Evolutionary conservation across 176 grass and related monocot genomes (phyloP), one percentile per base, ranked within the genome.

Genomic region (Thinopyrum elongatum): DNA sequence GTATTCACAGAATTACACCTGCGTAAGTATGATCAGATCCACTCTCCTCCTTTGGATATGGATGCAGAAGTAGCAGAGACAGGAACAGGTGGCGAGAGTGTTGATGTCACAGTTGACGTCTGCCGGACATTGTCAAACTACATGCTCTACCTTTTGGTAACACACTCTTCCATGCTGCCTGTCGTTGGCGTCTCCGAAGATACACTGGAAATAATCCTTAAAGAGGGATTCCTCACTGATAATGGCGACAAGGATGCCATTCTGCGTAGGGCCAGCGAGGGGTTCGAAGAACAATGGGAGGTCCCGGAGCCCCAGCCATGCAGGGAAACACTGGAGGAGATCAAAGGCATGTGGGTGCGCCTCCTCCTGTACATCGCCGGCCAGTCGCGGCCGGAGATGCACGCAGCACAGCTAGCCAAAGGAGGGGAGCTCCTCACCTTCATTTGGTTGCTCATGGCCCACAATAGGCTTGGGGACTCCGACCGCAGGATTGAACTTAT

Each of bases 391-490:
- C n/a, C n/a, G n/a, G n/a, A n/a, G n/a, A n/a, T n/a, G n/a, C n/a
- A n/a, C n/a, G n/a, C 67, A 6, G 67, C 66, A 0, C 21, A 60
- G 67, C 49, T 83, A 14, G 67, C 29, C 23, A 72, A 49, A 28
- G 67, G 81, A 21, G 67, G 81, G 14, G 81, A 83, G 67, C 31
- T 34, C n/a, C 33, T 83, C 8, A 83, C n/a, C n/a, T n/a, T n/a
- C n/a, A n/a, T n/a, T n/a, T n/a, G n/a, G n/a, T n/a, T n/a, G n/a
- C n/a, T n/a, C 81, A n/a, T n/a, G n/a, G n/a, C 49, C 0, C 67
- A 83, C n/a, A 17, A 39, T 21, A 11, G 8, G 2, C 23, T 33
- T 0, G 80, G 80, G 30, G 80, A 83, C 1, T 82, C 49, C n/a
- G n/a, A n/a, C n/a, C n/a, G n/a, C n/a, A n/a, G n/a, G n/a, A n/a